Evolutionary conservation across 345 rosid genomes (phyloP).

Genomic region (Anacardium occidentale): DNA sequence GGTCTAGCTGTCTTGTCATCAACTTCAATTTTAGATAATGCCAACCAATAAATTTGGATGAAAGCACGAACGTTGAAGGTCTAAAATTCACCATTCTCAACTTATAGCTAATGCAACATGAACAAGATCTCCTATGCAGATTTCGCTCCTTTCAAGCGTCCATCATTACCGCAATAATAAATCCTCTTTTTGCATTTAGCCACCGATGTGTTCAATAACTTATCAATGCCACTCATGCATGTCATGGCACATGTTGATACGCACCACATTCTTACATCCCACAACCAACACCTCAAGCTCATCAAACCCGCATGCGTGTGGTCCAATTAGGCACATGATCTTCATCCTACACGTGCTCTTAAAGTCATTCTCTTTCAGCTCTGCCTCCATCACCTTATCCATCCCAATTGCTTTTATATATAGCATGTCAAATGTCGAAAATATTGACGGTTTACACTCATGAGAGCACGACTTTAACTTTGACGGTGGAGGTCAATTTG

Average conservation of each 20-base stretch:
- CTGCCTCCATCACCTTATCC: constrained; percentile 55
- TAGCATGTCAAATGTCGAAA: no score
- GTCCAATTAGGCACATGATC: constrained; percentile 66
- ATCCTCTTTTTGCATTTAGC: constrained; percentile 65
- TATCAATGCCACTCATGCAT: constrained; percentile 57
- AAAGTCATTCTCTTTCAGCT: constrained; percentile 64
- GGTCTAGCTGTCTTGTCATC: no score
- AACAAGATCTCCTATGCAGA: constrained; percentile 68
- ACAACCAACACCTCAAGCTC: constrained; percentile 62
- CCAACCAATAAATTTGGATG: no score
- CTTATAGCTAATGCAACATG: constrained; percentile 58
- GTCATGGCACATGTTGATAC: constrained; percentile 69
- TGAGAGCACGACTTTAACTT: no score
- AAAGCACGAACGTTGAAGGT: no score
- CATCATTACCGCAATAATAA: constrained; percentile 68
- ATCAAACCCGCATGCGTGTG: constrained; percentile 53
- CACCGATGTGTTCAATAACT: constrained; percentile 58
- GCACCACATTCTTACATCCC: constrained; percentile 70
- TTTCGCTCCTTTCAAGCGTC: constrained; percentile 73
- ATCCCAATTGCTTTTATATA: no score
- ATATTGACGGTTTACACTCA: no score
- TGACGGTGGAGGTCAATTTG: no score
- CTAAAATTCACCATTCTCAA: no score
- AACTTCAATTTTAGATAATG: no score
- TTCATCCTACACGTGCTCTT: constrained; percentile 63